A percentile compares a stretch with the other conserved stretches of the same genome.
These are phyloP conservation scores for Endotrypanum monterogeii DNA, from an alignment of 208 protist species.

Conservation along the genomic window DNA sequence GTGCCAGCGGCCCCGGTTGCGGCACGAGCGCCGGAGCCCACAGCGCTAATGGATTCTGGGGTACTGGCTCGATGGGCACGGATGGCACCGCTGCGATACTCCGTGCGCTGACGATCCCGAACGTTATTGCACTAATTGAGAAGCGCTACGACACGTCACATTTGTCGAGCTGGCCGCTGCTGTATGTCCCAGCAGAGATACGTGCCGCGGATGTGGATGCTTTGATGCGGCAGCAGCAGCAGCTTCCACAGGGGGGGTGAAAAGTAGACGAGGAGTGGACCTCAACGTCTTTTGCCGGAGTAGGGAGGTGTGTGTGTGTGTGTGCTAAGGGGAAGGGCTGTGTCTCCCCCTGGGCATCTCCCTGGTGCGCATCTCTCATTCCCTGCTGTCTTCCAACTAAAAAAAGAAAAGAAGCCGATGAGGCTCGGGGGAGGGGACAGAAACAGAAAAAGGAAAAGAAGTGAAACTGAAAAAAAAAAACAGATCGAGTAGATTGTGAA, in stretches of 20 bases:
- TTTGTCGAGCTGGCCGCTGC: constrained; percentile 64
- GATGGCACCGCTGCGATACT: constrained; percentile 22
- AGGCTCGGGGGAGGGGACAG: neutral
- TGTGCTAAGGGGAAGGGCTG: neutral
- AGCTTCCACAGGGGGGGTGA: neutral
- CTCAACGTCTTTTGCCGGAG: neutral
- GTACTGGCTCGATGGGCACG: constrained; percentile 7
- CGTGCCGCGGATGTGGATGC: constrained; percentile 53
- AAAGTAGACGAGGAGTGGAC: neutral
- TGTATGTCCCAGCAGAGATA: constrained; percentile 80
- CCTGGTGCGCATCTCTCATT: neutral
- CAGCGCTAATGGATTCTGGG: neutral
- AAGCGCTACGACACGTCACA: constrained; percentile 66
- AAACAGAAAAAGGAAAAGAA: neutral
- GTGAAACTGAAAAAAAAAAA: no score
- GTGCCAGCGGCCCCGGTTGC: constrained; percentile 1
- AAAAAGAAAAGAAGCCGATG: neutral
- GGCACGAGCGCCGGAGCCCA: neutral
- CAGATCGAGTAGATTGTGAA: no score
- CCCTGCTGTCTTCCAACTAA: neutral
- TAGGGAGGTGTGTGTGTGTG: neutral
- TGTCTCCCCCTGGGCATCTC: neutral
- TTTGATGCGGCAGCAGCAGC: constrained; percentile 29
- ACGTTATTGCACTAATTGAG: constrained; percentile 63
- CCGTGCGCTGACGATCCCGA: constrained; percentile 42